phyloP scores from a whole-genome alignment of 2,329 filamentous ascomycete species.

The Alternaria sp. region DNA sequence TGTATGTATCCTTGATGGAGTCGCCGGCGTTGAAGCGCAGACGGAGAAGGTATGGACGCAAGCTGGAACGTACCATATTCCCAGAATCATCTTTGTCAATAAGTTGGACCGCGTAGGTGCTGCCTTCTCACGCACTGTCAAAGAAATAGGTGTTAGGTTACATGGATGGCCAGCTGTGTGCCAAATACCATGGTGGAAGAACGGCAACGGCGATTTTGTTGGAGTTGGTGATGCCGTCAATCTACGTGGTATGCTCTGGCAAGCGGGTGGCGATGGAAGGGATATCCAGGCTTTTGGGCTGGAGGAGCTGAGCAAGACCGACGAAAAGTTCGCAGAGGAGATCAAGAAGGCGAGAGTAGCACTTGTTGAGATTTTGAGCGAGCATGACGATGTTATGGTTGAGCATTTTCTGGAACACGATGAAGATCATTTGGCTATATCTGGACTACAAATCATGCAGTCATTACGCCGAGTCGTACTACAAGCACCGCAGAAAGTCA shows the following conservation, averaged over 20 bases:
- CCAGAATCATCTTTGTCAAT: conserved; percentile 82
- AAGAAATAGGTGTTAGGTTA: conserved; percentile 82
- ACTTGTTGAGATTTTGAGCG: conserved; percentile 84
- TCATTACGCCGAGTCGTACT: conserved; percentile 78
- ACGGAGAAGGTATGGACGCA: conserved; percentile 97
- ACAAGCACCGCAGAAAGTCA: conserved; percentile 73
- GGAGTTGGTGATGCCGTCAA: conserved; percentile 87
- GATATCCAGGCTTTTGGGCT: conserved; percentile 65
- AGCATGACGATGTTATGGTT: conserved; percentile 86
- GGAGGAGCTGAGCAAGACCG: conserved; percentile 60
- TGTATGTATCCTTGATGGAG: conserved; percentile 91
- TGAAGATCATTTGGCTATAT: conserved; percentile 74
- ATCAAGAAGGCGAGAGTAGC: conserved; percentile 78
- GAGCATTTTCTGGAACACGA: conserved; percentile 83
- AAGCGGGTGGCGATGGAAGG: conserved; percentile 71
- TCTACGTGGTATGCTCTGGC: conserved; percentile 78
- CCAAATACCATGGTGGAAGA: conserved; percentile 93
- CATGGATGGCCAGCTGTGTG: conserved; percentile 89
- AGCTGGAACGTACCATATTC: conserved; percentile 84
- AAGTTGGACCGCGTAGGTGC: conserved; percentile 87
- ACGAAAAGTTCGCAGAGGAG: conserved; percentile 67
- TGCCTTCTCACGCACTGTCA: conserved; percentile 82
- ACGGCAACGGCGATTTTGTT: conserved; percentile 74
- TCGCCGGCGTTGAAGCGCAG: conserved; percentile 94
- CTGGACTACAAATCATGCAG: conserved; percentile 71